Evolutionary conservation across 805 yeast genomes (phyloP).

Genomic region (Sungouiella thailandica): DNA sequence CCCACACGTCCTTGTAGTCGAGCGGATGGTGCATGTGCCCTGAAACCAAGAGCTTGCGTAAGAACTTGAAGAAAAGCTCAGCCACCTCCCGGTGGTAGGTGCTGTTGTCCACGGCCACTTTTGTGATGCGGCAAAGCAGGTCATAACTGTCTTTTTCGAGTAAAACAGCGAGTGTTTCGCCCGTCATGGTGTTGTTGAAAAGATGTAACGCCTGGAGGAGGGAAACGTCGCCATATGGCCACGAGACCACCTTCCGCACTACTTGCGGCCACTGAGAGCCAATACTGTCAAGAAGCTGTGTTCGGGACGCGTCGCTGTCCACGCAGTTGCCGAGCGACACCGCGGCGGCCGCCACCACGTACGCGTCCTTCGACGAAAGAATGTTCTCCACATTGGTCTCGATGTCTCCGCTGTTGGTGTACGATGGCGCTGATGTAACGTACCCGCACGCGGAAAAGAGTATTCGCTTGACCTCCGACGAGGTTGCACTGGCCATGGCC

Average conservation of each 20-base stretch:
- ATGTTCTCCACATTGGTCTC: constrained; percentile 12
- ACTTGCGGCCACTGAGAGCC: constrained; percentile 11
- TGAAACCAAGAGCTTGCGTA: constrained; percentile 21
- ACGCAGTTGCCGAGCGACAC: constrained; percentile 35
- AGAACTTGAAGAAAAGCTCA: constrained; percentile 22
- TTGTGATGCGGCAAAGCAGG: constrained; percentile 17
- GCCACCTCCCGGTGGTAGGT: constrained; percentile 31
- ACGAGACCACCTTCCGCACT: constrained; percentile 15
- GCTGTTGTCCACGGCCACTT: constrained; percentile 29
- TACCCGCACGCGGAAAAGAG: constrained; percentile 33
- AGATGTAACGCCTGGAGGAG: constrained; percentile 35
- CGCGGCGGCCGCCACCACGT: constrained; percentile 26
- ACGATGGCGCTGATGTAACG: constrained; percentile 28
- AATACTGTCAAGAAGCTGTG: constrained; percentile 7
- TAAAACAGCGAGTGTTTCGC: constrained; percentile 7
- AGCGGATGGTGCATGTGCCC: constrained; percentile 5
- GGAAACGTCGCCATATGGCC: constrained; percentile 26
- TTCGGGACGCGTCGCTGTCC: constrained; percentile 14
- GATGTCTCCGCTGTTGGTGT: constrained; percentile 19
- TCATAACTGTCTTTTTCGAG: constrained; percentile 13
- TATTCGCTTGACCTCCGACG: constrained; percentile 17
- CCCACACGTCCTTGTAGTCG: constrained; percentile 8
- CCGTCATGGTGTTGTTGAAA: constrained; percentile 24
- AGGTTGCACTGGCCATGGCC: constrained; percentile 1
- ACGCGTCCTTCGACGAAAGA: constrained; percentile 8